Evolutionary conservation across 2,329 filamentous ascomycete genomes (phyloP), one percentile per base, ranked within the genome.

Genomic region (Venturiaceae sp.): DNA sequence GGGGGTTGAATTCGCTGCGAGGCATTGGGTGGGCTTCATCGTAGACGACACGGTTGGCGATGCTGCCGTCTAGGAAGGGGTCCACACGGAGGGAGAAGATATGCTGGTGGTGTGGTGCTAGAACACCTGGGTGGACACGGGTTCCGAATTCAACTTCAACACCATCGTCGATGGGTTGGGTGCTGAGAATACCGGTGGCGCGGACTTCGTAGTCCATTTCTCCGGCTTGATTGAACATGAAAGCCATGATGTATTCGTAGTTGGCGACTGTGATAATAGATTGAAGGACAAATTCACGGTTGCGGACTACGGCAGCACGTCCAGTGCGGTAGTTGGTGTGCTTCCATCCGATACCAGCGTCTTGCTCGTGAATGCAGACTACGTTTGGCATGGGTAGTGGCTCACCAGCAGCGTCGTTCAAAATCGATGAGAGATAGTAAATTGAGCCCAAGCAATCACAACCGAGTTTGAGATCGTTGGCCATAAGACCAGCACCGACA

Each of bases 181-280:
- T 86, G 58, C 80, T 84, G 19, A 88, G 73, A 60, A 88, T 86
- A 5, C 85, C 85, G 1, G 85, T 88, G 16, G 85, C 85, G 36
- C 84, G 81, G 46, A 86, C 82, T 67, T 88, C 85, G 65, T 87
- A 85, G 63, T 77, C 77, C 52, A 88, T 66, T 64, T 86, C 83
- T 58, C 83, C 85, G 2, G 84, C 84, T 67, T 88, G 85, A 68
- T 87, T 86, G 73, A 88, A 87, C 56, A 84, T 81, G 71, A 85
- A 88, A 2, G 84, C 84, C 37, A 88, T 77, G 64, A 88, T 86
- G 66, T 88, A 88, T 66, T 88, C 85, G 70, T 88, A 88, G 71
- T 88, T 88, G 11, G 83, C 78, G 4, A 88, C 83, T 0, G 84
- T 88, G 71, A 86, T 86, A 68, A 88, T 88, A 64, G 80, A 82